phyloP scores from a whole-genome alignment of 2,329 filamentous ascomycete genomes.

The Paecilomyces formosus region DNA sequence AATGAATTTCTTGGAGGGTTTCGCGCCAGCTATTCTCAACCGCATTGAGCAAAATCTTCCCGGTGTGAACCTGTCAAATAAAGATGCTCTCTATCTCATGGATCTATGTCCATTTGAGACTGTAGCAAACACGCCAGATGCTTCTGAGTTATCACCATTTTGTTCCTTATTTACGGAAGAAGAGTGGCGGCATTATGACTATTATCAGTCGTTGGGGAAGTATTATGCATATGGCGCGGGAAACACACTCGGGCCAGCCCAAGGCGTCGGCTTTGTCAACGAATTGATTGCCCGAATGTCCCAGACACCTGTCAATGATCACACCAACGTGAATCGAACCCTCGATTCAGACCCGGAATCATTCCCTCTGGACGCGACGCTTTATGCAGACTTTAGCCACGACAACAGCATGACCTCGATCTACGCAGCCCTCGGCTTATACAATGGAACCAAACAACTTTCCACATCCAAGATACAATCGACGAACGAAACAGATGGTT shows the following conservation, averaged over 20 bases:
- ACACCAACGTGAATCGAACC: slow-evolving; percentile 70
- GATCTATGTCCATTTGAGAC: slow-evolving; percentile 83
- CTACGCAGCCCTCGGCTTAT: slow-evolving; percentile 70
- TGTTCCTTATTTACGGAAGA: slow-evolving; percentile 64
- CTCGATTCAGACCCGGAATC: slow-evolving; percentile 60
- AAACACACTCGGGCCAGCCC: slow-evolving; percentile 70
- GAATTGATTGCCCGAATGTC: slow-evolving; percentile 80
- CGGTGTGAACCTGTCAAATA: slow-evolving; percentile 56
- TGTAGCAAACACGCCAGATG: slow-evolving; percentile 51
- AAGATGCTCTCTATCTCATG: slow-evolving; percentile 68
- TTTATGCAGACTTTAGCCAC: slow-evolving; percentile 89
- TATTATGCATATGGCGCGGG: slow-evolving; percentile 76
- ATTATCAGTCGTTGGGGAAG: slow-evolving; percentile 71
- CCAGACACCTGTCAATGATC: slow-evolving; percentile 57
- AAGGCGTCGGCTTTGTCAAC: slow-evolving; percentile 81
- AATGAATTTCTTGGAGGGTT: slow-evolving; percentile 53
- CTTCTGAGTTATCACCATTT: slow-evolving; percentile 56
- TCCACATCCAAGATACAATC: slow-evolving; percentile 43
- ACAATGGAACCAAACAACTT: slow-evolving; percentile 55
- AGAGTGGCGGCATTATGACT: slow-evolving; percentile 76
- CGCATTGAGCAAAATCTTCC: slow-evolving; percentile 63
- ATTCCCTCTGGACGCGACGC: slow-evolving; percentile 60
- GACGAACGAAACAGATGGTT: slow-evolving; percentile 55
- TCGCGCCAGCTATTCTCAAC: slow-evolving; percentile 59
- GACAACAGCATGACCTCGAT: slow-evolving; percentile 80